These are phyloP conservation scores for Naegleria lovaniensis DNA, from an alignment of 208 protist genomes.

Conservation along the genomic window DNA sequence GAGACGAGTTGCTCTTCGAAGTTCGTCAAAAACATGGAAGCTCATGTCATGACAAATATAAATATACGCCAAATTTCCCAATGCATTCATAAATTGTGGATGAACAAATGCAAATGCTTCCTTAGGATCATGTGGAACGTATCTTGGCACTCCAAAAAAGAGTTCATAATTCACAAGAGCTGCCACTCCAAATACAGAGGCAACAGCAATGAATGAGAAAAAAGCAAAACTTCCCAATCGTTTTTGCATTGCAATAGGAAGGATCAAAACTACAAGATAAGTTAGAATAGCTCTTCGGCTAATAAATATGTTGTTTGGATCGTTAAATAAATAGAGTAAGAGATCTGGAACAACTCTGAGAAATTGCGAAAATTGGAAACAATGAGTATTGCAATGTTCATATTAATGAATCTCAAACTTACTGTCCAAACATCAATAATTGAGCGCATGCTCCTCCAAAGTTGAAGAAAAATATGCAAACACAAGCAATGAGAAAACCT, in stretches of 20 bases:
- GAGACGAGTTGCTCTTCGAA: neutral
- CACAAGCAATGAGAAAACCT: neutral
- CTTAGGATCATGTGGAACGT: neutral
- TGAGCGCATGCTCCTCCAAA: conserved; percentile 6
- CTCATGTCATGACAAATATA: conserved; percentile 21
- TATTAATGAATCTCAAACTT: too few species aligned
- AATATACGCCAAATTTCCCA: neutral
- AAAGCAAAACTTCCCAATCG: conserved; percentile 1
- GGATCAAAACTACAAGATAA: neutral
- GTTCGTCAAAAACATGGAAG: neutral
- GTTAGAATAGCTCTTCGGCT: neutral
- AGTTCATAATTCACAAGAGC: neutral
- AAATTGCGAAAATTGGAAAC: neutral
- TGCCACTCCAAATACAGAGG: neutral
- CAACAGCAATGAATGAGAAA: neutral
- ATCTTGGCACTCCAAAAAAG: neutral
- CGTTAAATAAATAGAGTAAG: neutral
- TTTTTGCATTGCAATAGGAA: neutral
- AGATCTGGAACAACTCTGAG: neutral
- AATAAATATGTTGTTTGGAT: neutral
- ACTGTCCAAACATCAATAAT: conserved; percentile 20
- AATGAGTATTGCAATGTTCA: neutral
- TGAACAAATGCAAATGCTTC: neutral
- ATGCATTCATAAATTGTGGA: neutral
- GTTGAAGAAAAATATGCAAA: conserved; percentile 22